Base-by-base conservation (phyloP, 176 grass and related monocot species). In the Aegilops tauschii region DNA sequence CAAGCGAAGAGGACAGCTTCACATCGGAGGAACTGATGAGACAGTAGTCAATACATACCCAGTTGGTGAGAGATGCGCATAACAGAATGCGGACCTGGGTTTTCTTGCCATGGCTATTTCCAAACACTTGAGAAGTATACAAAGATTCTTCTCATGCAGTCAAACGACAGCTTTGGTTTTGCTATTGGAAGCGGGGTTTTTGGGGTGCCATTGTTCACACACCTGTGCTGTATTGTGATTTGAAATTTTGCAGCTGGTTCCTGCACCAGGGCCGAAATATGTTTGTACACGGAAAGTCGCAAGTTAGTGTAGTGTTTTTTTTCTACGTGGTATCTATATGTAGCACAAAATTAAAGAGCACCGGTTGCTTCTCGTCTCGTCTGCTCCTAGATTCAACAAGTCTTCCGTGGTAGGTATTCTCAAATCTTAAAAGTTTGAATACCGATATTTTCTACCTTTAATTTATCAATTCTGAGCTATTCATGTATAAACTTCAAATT, bases 1-100 rank as follows among this genome's bases (percentile, higher is more conserved):
- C 35, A 61, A 81, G 49, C 37, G 5, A 81, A 91, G 73, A 54
- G 16, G 30, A 3, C 25, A 54, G 37, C 39, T 23, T 76, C 81
- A 71, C 69, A 67, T 8, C 87, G 49, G 18, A 85, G 49, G 36
- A 86, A 45, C 3, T 88, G 63, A 85, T 4, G 39, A 69, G 36
- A 34, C 18, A 36, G 39, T 62, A 9, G 47, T 20, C 65, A 14
- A 62, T 13, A 29, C 2, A 47, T 69, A 12, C 20, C 71, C 14
- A 70, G n/a, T 85, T 64, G 70, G 20, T 21, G 23, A 71, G 39
- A 42, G 36, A 21, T 10, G n/a, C 10, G 28, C 36, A 56, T 29
- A 78, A 11, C 54, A 39, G 47, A 58, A 8, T 27, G 66, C 77
- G 5, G 35, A 65, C 42, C 47, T 45, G 47, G 32, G 35, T 74